Base-by-base conservation (phyloP, 108 stramenopile genomes). In the Fragilariopsis cylindrus region DNA sequence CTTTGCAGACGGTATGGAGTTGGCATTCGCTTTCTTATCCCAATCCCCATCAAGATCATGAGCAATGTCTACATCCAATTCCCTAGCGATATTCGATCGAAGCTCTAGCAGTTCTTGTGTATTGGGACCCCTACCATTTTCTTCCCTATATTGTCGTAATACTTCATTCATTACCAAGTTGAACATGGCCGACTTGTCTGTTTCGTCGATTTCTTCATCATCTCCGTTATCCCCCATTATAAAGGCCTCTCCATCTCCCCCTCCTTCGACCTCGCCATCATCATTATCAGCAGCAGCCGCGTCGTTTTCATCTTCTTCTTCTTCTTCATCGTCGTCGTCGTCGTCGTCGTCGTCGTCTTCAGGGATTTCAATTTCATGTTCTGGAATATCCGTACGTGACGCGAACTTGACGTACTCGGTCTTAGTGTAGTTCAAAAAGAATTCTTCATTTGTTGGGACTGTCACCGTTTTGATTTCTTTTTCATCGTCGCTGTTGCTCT, bases 381-480 rank as follows among this genome's bases (percentile, higher is more conserved):
- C 65, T 48, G 73, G 76, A 48, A 95, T 77, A 70, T 95, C 91
- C 7, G 90, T 95, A n/a, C 94, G 77, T 3, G 87, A 76, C 0
- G 91, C 91, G 80, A 95, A 95, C 47, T 81, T 78, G 13, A 91
- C 48, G 70, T 91, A 95, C 48, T 92, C 85, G 0, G 86, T 88
- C 58, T 70, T 76, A 18, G 90, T 91, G 63, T 95, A 95, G 82
- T 91, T 84, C 76, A 92, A 75, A 72, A 95, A 95, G 82, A 95
- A 95, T 40, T 95, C 94, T 15, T 92, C 89, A 67, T 89, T 89
- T 56, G 78, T 42, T 9, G 77, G 82, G 11, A 87, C 81, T 6
- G 19, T 48, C 55, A 76, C 58, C 19, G 67, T 56, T 16, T 9
- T 48, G 4, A 48, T 65, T 65, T 65, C 50, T 19, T 19, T 56